Conservation (phyloP, 805 yeast species). For the Saturnispora bothae region DNA sequence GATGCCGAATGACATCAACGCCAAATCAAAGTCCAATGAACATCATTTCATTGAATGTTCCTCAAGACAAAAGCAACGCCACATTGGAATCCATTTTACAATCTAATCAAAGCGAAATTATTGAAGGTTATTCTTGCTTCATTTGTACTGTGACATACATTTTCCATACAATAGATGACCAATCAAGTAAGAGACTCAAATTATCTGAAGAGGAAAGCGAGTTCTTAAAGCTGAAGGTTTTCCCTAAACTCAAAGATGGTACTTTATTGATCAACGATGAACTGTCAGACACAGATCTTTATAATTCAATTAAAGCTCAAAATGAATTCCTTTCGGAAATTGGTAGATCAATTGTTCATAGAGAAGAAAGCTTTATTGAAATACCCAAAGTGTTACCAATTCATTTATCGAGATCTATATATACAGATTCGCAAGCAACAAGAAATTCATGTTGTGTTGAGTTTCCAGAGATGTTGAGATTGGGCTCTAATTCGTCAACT, state of each 20-base stretch:
- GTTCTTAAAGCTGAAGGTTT: conserved; percentile 27
- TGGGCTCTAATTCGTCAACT: not conserved
- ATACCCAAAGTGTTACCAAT: conserved; percentile 66
- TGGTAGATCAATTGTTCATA: conserved; percentile 56
- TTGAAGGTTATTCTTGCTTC: conserved; percentile 72
- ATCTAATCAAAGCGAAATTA: conserved; percentile 52
- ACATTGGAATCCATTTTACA: conserved; percentile 43
- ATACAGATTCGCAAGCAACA: conserved; percentile 51
- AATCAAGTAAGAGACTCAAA: not conserved
- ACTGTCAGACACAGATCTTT: conserved; percentile 32
- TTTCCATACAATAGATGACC: conserved; percentile 5
- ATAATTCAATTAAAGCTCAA: conserved; percentile 36
- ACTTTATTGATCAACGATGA: conserved; percentile 54
- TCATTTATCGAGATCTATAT: conserved; percentile 83
- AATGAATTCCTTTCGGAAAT: conserved; percentile 25
- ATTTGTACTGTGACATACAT: conserved; percentile 47
- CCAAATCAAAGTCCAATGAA: conserved; percentile 50
- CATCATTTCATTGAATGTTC: conserved; percentile 68
- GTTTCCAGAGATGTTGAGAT: conserved; percentile 46
- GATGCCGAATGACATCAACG: conserved; percentile 53
- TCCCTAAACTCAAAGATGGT: conserved; percentile 26
- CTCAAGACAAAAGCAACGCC: conserved; percentile 32
- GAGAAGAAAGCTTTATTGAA: conserved; percentile 47
- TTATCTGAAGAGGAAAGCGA: conserved; percentile 22
- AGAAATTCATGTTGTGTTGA: conserved; percentile 68